A percentile compares a stretch with the other conserved stretches of the same genome.
phyloP scores from a whole-genome alignment of 148 eudicot species.

The Camellia japonica region DNA sequence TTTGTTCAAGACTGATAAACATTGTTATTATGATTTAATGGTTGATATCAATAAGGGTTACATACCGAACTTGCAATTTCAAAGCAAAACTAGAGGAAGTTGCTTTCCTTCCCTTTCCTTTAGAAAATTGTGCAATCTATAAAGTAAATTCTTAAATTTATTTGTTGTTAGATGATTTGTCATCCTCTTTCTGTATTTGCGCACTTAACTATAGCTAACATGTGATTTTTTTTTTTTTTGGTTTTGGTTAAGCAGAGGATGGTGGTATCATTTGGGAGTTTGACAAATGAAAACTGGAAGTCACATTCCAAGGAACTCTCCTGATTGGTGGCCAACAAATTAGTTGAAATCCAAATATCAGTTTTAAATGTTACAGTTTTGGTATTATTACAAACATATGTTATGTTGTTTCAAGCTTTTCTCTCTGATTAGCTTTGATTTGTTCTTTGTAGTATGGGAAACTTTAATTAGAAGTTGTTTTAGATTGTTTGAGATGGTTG shows the following conservation, averaged over 20 bases:
- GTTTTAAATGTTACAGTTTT: background rate
- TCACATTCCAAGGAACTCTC: background rate
- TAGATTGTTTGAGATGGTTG: background rate
- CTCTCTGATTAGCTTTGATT: background rate
- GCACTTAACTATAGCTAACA: background rate
- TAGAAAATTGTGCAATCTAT: background rate
- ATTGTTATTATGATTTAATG: background rate
- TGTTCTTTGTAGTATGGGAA: background rate
- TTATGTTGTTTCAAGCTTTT: background rate
- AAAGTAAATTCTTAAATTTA: background rate
- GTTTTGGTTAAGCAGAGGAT: background rate
- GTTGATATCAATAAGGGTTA: background rate
- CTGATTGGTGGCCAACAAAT: background rate
- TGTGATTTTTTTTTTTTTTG: background rate
- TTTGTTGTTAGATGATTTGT: background rate
- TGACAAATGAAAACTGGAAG: constrained; percentile 1
- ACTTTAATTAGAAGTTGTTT: background rate
- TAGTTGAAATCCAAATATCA: background rate
- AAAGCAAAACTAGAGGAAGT: background rate
- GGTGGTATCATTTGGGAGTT: constrained; percentile 7
- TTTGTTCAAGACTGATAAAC: too few relatives aligned
- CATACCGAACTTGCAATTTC: background rate
- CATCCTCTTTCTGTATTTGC: background rate
- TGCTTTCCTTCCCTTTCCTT: background rate
- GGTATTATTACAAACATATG: background rate